Base-by-base conservation (phyloP, 2,329 filamentous ascomycete species). In the Xenosphaeropsis pyriputrescens region DNA sequence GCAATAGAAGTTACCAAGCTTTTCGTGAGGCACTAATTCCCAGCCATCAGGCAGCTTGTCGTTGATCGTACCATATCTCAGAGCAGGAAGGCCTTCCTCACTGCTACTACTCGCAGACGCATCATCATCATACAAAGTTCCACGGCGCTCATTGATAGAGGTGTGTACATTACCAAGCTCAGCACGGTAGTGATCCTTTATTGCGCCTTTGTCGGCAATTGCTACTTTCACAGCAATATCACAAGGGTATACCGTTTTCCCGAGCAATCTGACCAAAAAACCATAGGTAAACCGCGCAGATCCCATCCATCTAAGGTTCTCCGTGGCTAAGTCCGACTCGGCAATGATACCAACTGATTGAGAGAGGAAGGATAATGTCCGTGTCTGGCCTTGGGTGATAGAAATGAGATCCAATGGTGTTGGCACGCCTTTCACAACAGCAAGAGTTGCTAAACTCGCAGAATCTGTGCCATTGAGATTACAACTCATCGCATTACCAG, bases 281-380 rank as follows among this genome's bases (percentile, higher is more conserved):
- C 91, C 91, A 50, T 80, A 80, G 1, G 83, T 86, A 51, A 98
- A 98, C 38, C 91, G 75, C 19, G 76, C 68, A 35, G 72, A 70
- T 14, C 91, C 91, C 80, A 98, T 88, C 88, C 89, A 96, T 32
- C 91, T 78, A 44, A 96, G 61, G 51, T 93, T 65, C 51, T 98
- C 91, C 0, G 91, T 98, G 2, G 74, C 88, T 11, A 98, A 66
- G 57, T 98, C 91, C 35, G 73, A 73, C 53, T 96, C 91, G 2
- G 91, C 91, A 29, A 96, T 74, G 42, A 96, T 82, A 16, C 91
- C 91, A 18, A 94, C 70, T 0, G 84, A 72, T 57, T 96, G 91
- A 8, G 85, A 94, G 32, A 96, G 68, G 60, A 96, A 96, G 14
- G 85, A 94, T 18, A 96, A 64, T 5, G 69, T 79, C 38, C 84